These are phyloP conservation scores for Digitaria exilis DNA, from an alignment of 202 grass and related monocot genomes.

Conservation along the genomic window DNA sequence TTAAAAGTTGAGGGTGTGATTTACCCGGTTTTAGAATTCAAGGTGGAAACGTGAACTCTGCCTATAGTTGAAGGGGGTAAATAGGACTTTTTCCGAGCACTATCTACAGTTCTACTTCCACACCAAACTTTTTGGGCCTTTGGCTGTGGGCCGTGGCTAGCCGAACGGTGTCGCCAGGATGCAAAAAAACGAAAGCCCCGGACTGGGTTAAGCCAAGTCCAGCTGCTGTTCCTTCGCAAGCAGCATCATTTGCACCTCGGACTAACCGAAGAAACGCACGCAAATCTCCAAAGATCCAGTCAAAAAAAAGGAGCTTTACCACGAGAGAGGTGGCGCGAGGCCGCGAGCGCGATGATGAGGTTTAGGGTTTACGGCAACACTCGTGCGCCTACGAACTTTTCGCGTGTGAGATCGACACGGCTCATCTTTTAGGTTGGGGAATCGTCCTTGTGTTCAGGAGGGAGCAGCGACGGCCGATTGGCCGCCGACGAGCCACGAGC, in stretches of 20 bases:
- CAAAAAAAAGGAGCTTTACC: not conserved
- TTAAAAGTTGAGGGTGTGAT: too few relatives aligned
- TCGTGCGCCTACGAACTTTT: slow-evolving; percentile 5
- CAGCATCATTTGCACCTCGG: not conserved
- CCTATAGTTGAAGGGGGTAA: too few relatives aligned
- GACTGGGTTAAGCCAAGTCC: not conserved
- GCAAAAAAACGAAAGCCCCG: not conserved
- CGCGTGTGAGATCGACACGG: not conserved
- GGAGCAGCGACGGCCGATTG: not conserved
- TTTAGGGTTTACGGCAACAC: not conserved
- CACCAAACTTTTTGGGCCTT: too few relatives aligned
- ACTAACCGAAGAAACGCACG: not conserved
- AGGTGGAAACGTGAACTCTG: too few relatives aligned
- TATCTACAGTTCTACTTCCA: too few relatives aligned
- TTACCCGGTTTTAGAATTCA: too few relatives aligned
- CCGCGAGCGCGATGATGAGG: slow-evolving; percentile 16
- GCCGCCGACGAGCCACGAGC: not conserved
- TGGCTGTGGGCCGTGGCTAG: not conserved
- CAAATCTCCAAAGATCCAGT: slow-evolving; percentile 20
- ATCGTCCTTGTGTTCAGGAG: not conserved
- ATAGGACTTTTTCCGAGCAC: too few relatives aligned
- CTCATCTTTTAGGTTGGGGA: not conserved
- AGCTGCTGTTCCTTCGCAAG: not conserved
- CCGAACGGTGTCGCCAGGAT: too few relatives aligned
- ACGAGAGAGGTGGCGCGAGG: slow-evolving; percentile 1